Evolutionary conservation across 306 rosid genomes (phyloP), one percentile per base, ranked within the genome.

Genomic region (Gleditsia sinensis): DNA sequence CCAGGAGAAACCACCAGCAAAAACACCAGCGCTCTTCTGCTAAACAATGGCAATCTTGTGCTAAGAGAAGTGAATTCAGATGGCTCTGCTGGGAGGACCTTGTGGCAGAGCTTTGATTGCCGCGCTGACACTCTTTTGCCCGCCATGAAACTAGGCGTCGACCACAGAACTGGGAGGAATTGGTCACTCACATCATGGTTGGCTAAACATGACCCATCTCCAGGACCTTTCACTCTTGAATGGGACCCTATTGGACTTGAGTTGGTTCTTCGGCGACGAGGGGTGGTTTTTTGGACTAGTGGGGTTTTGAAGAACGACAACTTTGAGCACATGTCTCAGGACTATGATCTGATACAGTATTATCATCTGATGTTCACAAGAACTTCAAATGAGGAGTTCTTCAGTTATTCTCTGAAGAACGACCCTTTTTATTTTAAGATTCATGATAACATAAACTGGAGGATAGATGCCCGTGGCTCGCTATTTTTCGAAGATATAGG

Each of bases 61-160:
- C 42, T 59, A 1, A 59, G 16, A 59, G 66, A 32, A 9, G 27
- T 59, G 42, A 59, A 59, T 17, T 32, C 66, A 13, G 20, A 58
- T 58, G 65, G 40, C 1, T 58, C 65, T 58, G 13, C 8, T 6
- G 43, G 45, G 9, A 17, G 65, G 45, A 33, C 14, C 66, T 33
- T 59, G 45, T 59, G 66, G 66, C 16, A 59, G 27, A 59, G 45
- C 42, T 59, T 59, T 17, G 66, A 59, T 33, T 59, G 45, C 33
- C 43, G 43, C 66, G 7, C 66, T 0, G 25, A 59, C 43, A n/a
- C 43, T 16, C 66, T 59, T 32, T 30, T 59, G 14, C 66, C 16
- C 0, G 42, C 23, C 11, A 59, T 59, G 66, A 59, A 32, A 33
- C 21, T 59, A 0, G 66, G 66, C 3, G 12, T 33, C 16, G 33